Evolutionary conservation across 352 stramenopile species (phyloP), one percentile per base, ranked within the genome.

Genomic region (Elongisporangium prolatum): DNA sequence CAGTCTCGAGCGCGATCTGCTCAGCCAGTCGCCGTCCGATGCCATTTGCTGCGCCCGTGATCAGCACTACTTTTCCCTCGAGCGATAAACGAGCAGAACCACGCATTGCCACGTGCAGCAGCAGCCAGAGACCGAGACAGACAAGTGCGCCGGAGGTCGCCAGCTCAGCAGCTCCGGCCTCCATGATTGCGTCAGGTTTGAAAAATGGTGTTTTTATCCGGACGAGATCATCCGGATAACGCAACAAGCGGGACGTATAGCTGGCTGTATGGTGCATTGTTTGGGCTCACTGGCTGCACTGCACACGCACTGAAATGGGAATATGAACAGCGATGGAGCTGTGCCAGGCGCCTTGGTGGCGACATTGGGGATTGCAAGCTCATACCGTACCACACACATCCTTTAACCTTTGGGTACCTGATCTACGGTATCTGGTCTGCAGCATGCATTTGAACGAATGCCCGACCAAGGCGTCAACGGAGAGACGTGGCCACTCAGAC

Each of bases 1-100:
- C 11, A 17, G 72, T 58, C 21, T 70, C 59, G 0, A 14, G 38
- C 20, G 71, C 64, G 38, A 91, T 22, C 14, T 69, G 71, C 7
- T 54, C 48, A 34, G 75, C 75, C 22, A 93, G 65, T 25, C 57
- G 52, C 38, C 68, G 61, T 28, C 83, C 83, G 52, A 93, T 77
- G 17, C 83, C 83, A 24, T 54, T 71, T 21, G 67, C 80, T 16
- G 78, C 80, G n/a, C 83, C 83, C 2, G 83, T 93, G 59, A 93
- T 73, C 9, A 93, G 67, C 25, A 91, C 66, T 10, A 84, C 80
- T 50, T 77, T 75, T 7, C 50, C 68, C 17, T 83, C 63, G 17
- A 89, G 55, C 28, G 47, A 57, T 60, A 92, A 9, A 8, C 9
- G 4, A 13, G 28, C 28, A 40, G 28, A 13, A 9, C 5, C 28